Evolutionary conservation across 2,329 filamentous ascomycete species (phyloP).

Genomic region (Talaromyces sp.): DNA sequence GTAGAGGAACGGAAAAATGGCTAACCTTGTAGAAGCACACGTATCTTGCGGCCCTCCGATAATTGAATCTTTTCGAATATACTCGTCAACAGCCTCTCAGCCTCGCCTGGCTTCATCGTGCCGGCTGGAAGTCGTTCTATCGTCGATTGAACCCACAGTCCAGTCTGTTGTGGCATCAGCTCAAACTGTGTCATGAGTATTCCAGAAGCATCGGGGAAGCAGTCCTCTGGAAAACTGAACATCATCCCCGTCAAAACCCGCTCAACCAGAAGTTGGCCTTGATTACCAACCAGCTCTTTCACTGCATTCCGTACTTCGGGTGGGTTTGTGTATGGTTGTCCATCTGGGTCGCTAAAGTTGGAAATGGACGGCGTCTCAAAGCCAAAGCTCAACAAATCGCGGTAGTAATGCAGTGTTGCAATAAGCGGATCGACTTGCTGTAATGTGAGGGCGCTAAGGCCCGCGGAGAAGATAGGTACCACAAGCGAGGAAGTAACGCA

Average conservation of each 20-base stretch:
- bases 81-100: constrained; percentile 73
- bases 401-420: constrained; percentile 86
- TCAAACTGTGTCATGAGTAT: constrained; percentile 89
- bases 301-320: constrained; percentile 70
- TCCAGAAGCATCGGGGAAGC: constrained; percentile 89
- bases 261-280: constrained; percentile 78
- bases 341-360: constrained; percentile 60
- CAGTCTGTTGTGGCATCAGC: constrained; percentile 74
- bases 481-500: constrained; percentile 77
- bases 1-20: not conserved
- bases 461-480: constrained; percentile 79
- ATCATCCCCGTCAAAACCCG: constrained; percentile 96
- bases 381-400: constrained; percentile 87
- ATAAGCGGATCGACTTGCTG: constrained; percentile 90
- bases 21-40: constrained; percentile 69
- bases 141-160: constrained; percentile 77
- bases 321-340: constrained; percentile 59
- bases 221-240: constrained; percentile 96
- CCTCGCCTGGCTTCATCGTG: constrained; percentile 75
- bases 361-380: constrained; percentile 62
- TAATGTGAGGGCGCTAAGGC: constrained; percentile 78
- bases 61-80: constrained; percentile 73
- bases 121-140: constrained; percentile 79
- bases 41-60: constrained; percentile 72
- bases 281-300: constrained; percentile 64